Base-by-base conservation (phyloP, 352 stramenopile species). In the Phytophthora syringae region DNA sequence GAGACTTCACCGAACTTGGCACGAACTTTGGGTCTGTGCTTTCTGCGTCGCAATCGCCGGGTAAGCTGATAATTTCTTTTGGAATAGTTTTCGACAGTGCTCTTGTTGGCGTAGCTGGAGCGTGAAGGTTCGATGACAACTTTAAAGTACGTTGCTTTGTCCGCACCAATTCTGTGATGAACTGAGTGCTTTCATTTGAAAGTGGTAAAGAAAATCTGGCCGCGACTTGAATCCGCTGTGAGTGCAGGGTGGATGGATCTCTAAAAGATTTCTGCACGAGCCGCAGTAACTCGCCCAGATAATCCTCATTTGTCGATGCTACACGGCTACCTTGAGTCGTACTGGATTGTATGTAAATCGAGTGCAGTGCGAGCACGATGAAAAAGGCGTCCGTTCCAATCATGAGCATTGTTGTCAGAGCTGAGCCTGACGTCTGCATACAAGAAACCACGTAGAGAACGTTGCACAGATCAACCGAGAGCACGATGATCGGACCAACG, bases 391-490 rank as follows among this genome's bases (percentile, higher is more conserved):
- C 64, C 9, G 63, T 50, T 15, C 27, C 42, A 22, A 72, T 66
- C 28, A 76, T 43, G 5, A 49, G 20, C 0, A 57, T 15, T 0
- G 56, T 64, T 1, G 66, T 73, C 0, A 61, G 18, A 21, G 36
- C 21, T 1, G 65, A 75, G 15, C 37, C 48, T 2, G 56, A 42
- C 25, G 22, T 70, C 34, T 79, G 70, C 60, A 79, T 72, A 20
- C 65, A 72, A 2, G 54, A 52, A 1, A 59, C 30, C 13, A 54
- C 25, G 58, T 75, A 79, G 3, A 79, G 42, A 0, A 70, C 22
- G 21, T 78, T 68, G 48, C 65, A 78, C 2, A 78, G 51, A n/a
- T 78, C 70, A 37, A 74, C 70, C 1, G 63, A 64, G 24, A 75
- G 67, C 37, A 79, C 52, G n/a, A 64, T 52, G 0, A 36, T 65